Conservation (phyloP, 129 eudicot species). For the Pulicaria dysenterica region DNA sequence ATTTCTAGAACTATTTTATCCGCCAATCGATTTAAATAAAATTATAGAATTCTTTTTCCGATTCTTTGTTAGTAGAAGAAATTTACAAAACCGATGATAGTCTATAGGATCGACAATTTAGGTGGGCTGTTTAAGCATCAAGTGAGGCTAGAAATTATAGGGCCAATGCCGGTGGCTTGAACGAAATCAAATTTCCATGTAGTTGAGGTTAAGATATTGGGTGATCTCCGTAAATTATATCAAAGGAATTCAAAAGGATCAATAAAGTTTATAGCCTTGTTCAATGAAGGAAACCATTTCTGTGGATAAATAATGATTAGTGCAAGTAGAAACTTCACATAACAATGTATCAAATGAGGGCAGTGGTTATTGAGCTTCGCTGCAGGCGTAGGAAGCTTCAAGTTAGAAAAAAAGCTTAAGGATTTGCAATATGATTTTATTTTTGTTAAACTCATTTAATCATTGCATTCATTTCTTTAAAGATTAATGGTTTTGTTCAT, state of each 20-base stretch:
- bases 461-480: too few species aligned
- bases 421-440: too few species aligned
- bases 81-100: background rate
- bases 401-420: too few species aligned
- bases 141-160: background rate
- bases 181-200: background rate
- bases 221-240: background rate
- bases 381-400: too few species aligned
- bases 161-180: background rate
- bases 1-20: background rate
- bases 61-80: background rate
- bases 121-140: background rate
- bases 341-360: background rate
- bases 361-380: too few species aligned
- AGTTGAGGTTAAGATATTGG: background rate
- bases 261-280: background rate
- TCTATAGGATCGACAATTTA: background rate
- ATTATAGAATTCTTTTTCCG: background rate
- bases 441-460: background rate
- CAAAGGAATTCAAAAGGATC: background rate
- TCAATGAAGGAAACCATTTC: background rate
- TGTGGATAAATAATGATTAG: background rate
- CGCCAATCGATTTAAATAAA: background rate
- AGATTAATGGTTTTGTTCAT: too few species aligned
- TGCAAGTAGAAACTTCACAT: conserved; percentile 6